Percentiles rank a stretch among this genome's conserved stretches.
Evolutionary conservation across 202 grass and related monocot species (phyloP).

Genomic region (Saccharum hybrid): DNA sequence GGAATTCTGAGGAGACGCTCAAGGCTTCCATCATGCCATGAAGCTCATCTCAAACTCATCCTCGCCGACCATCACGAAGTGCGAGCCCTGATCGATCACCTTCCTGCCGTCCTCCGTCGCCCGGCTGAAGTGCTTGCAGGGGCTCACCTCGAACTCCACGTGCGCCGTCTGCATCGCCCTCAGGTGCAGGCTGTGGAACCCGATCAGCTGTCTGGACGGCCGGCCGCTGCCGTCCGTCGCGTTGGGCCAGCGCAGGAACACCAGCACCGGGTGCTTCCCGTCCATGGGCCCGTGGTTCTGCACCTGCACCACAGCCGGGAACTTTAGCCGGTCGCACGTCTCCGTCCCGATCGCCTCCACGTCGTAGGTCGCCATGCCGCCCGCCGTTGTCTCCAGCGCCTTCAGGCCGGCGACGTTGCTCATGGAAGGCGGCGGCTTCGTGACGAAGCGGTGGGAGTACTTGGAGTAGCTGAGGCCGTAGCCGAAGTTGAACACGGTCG

Average conservation of each 20-base stretch:
- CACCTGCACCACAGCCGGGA: conserved; percentile 68
- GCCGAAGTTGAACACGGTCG: conserved; percentile 78
- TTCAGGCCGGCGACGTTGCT: conserved; percentile 42
- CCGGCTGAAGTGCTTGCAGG: conserved; percentile 80
- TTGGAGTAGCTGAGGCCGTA: conserved; percentile 95
- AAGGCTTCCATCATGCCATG: conserved; percentile 41
- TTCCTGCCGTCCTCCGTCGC: conserved; percentile 64
- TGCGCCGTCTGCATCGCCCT: conserved; percentile 48
- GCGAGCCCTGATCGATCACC: conserved; percentile 86
- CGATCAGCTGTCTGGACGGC: conserved; percentile 72
- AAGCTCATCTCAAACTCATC: conserved; percentile 80
- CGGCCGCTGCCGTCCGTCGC: conserved; percentile 55
- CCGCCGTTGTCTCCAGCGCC: conserved; percentile 20
- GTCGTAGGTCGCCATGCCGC: conserved; percentile 43
- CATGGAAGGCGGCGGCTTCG: conserved; percentile 49
- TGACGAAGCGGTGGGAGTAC: conserved; percentile 76
- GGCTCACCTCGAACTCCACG: conserved; percentile 71
- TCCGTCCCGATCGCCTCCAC: conserved; percentile 61
- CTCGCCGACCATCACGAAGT: conserved; percentile 72
- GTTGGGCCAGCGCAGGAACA: conserved; percentile 84
- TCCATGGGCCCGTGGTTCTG: conserved; percentile 80
- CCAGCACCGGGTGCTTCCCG: conserved; percentile 71
- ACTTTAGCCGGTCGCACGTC: conserved; percentile 64
- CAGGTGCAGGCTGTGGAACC: conserved; percentile 70
- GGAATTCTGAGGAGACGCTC: background rate